Evolutionary conservation across 1,284 basidiomycete genomes (phyloP).

Genomic region (Omphalotus olearius): DNA sequence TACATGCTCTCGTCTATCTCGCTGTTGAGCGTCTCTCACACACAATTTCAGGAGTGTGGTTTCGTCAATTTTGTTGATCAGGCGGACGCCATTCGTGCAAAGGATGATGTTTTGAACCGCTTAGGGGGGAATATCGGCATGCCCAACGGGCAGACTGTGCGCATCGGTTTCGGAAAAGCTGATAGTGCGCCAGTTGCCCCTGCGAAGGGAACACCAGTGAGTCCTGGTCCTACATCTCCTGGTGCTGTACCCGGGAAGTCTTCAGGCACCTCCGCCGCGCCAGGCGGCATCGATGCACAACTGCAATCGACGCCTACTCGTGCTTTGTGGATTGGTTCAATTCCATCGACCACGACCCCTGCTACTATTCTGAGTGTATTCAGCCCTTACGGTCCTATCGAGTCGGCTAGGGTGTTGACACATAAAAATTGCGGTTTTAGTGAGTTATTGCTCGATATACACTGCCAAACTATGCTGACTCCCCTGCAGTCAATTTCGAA

Average conservation of each 20-base stretch:
- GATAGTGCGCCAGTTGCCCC: constrained; percentile 90
- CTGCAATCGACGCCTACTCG: constrained; percentile 85
- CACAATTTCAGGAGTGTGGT: constrained; percentile 77
- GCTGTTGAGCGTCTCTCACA: neutral
- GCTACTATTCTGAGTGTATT: constrained; percentile 91
- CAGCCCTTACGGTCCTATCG: constrained; percentile 95
- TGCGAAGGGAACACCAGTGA: constrained; percentile 65
- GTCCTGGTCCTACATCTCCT: constrained; percentile 61
- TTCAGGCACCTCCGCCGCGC: constrained; percentile 37
- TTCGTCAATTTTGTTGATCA: constrained; percentile 99
- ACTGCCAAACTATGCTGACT: constrained; percentile 15
- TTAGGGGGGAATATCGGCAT: constrained; percentile 92
- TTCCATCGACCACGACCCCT: constrained; percentile 90
- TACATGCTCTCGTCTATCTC: constrained; percentile 9
- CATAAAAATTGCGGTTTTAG: constrained; percentile 97
- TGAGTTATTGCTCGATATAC: constrained; percentile 34
- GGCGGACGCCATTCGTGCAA: constrained; percentile 90
- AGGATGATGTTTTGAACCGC: constrained; percentile 94
- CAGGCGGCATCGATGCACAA: constrained; percentile 72
- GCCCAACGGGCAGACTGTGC: constrained; percentile 89
- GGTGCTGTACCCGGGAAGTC: constrained; percentile 49
- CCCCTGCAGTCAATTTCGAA: constrained; percentile 85
- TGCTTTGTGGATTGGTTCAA: constrained; percentile 94
- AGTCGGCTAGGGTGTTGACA: constrained; percentile 91
- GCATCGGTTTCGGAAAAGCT: constrained; percentile 97